Percentiles rank a stretch among this genome's conserved stretches.
These are phyloP conservation scores for Gossypium davidsonii DNA, from an alignment of 441 rosid genomes.

Conservation along the genomic window DNA sequence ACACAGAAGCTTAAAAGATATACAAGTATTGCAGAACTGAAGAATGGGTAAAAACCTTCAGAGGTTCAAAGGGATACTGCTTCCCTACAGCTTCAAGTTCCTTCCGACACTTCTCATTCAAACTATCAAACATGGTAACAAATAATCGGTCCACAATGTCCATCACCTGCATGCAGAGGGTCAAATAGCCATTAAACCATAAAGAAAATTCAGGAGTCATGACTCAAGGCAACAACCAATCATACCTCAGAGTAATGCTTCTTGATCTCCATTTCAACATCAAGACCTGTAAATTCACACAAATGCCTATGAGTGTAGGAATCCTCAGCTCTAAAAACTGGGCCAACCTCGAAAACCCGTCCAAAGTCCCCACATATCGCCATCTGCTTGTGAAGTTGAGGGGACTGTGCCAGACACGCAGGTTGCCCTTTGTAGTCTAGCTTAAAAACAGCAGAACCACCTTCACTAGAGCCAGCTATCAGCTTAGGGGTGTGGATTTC, in stretches of 20 bases:
- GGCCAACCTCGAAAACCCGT: slow-evolving; percentile 60
- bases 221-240: slow-evolving; percentile 14
- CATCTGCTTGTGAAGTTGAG: slow-evolving; percentile 73
- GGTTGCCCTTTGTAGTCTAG: slow-evolving; percentile 67
- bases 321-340: slow-evolving; percentile 64
- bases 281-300: slow-evolving; percentile 83
- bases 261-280: slow-evolving; percentile 81
- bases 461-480: slow-evolving; percentile 84
- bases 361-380: slow-evolving; percentile 51
- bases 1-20: slow-evolving; percentile 3
- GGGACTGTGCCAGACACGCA: slow-evolving; percentile 68
- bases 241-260: slow-evolving; percentile 73
- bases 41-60: slow-evolving; percentile 49
- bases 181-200: slow-evolving; percentile 14
- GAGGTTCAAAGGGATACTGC: slow-evolving; percentile 75
- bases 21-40: background rate
- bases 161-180: slow-evolving; percentile 53
- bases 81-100: slow-evolving; percentile 68
- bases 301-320: slow-evolving; percentile 72
- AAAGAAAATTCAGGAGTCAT: background rate
- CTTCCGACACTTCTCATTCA: slow-evolving; percentile 60
- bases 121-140: slow-evolving; percentile 57
- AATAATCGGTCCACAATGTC: slow-evolving; percentile 69
- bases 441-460: slow-evolving; percentile 87
- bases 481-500: slow-evolving; percentile 82